These are phyloP conservation scores for Glycine tomentella DNA, from an alignment of 306 rosid genomes.

Conservation along the genomic window DNA sequence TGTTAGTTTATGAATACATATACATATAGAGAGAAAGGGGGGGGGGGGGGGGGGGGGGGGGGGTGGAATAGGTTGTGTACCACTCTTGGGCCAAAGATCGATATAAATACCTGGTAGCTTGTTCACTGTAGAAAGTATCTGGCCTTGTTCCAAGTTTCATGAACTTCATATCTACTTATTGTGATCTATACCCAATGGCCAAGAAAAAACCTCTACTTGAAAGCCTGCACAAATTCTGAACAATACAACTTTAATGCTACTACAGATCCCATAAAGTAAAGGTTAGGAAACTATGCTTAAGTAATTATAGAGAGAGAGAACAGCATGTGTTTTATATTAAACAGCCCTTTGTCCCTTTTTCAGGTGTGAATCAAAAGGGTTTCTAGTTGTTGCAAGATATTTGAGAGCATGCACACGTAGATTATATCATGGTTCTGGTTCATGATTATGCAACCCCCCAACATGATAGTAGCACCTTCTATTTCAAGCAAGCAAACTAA, in stretches of 20 bases:
- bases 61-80: background rate
- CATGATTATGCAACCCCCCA: slow-evolving; percentile 2
- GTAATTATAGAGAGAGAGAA: slow-evolving; percentile 3
- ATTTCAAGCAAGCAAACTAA: slow-evolving; percentile 15
- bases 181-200: slow-evolving; percentile 45
- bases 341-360: background rate
- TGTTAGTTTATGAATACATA: slow-evolving; percentile 26
- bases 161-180: slow-evolving; percentile 74
- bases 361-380: slow-evolving; percentile 34
- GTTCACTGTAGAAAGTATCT: slow-evolving; percentile 86
- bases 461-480: slow-evolving; percentile 9
- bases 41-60: no score
- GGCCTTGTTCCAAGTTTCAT: slow-evolving; percentile 97
- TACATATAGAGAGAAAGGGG: background rate
- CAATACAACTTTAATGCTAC: slow-evolving; percentile 16
- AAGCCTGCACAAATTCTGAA: slow-evolving; percentile 47
- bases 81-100: slow-evolving; percentile 14
- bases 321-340: background rate
- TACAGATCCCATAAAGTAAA: slow-evolving; percentile 38
- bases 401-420: slow-evolving; percentile 12
- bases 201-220: slow-evolving; percentile 49
- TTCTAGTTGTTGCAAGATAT: slow-evolving; percentile 31
- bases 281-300: background rate
- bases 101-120: slow-evolving; percentile 82
- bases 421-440: background rate